Evolutionary conservation across 2,329 filamentous ascomycete species (phyloP).

Genomic region (Aureobasidium sp.): DNA sequence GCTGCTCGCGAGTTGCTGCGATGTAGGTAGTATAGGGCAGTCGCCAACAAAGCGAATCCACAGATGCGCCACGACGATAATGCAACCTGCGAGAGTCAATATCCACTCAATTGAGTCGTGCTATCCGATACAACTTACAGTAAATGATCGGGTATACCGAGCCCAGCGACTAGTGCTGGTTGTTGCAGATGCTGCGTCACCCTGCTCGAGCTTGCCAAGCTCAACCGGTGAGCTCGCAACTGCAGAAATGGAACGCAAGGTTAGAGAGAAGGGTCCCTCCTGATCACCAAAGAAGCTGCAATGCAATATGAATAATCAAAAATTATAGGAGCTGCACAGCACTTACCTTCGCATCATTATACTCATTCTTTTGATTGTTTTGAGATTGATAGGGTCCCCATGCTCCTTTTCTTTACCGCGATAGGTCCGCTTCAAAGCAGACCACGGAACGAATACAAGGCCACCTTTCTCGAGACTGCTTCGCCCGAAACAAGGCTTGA

Average conservation of each 20-base stretch:
- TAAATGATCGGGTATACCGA: constrained; percentile 4
- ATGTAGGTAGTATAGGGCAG: constrained; percentile 9
- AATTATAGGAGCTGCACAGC: background rate
- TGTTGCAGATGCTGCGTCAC: constrained; percentile 4
- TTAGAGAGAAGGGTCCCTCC: constrained; percentile 58
- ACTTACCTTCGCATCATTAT: constrained; percentile 75
- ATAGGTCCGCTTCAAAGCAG: constrained; percentile 63
- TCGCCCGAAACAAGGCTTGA: constrained; percentile 30
- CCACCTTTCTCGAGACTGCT: constrained; percentile 22
- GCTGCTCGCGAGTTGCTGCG: constrained; percentile 2
- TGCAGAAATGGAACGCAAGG: constrained; percentile 50
- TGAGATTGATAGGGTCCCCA: constrained; percentile 51
- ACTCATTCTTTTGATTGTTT: constrained; percentile 57
- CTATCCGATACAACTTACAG: background rate
- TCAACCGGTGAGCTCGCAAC: constrained; percentile 2
- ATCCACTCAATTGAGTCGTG: background rate
- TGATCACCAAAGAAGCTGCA: constrained; percentile 68
- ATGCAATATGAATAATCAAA: constrained; percentile 1
- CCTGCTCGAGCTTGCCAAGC: background rate
- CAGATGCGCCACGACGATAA: constrained; percentile 13
- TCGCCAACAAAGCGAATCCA: constrained; percentile 6
- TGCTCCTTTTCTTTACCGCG: constrained; percentile 59
- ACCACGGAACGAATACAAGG: constrained; percentile 55
- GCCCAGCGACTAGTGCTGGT: background rate
- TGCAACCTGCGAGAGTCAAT: background rate